Evolutionary conservation across 148 eudicot species (phyloP).

Genomic region (Spergularia marina): DNA sequence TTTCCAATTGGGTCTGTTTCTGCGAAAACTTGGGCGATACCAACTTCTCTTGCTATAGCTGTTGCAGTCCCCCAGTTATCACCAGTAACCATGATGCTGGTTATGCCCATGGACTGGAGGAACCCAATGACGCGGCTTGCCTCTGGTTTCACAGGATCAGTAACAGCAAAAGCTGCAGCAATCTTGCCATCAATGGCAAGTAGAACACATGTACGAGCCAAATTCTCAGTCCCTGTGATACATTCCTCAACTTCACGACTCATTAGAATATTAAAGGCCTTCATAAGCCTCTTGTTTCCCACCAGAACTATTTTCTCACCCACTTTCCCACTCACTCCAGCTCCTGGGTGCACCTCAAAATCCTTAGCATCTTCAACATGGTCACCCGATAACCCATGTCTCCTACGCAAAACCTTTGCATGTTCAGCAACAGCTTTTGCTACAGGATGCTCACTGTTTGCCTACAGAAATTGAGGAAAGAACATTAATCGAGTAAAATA

Average conservation of each 20-base stretch:
- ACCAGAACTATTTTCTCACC: constrained; percentile 63
- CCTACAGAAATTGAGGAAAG: constrained; percentile 40
- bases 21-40: constrained; percentile 73
- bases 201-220: constrained; percentile 82
- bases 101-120: constrained; percentile 68
- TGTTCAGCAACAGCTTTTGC: constrained; percentile 86
- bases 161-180: constrained; percentile 89
- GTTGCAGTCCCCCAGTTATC: constrained; percentile 95
- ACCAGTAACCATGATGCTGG: constrained; percentile 94
- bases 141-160: constrained; percentile 96
- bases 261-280: constrained; percentile 46
- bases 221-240: constrained; percentile 54
- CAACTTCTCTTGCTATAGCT: constrained; percentile 81
- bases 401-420: constrained; percentile 59
- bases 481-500: background rate
- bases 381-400: constrained; percentile 37
- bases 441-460: constrained; percentile 92
- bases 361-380: constrained; percentile 61
- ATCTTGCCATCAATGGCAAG: constrained; percentile 72
- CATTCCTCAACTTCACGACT: constrained; percentile 55
- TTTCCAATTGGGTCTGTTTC: constrained; percentile 92
- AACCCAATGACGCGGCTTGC: constrained; percentile 65
- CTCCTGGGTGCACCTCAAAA: constrained; percentile 91
- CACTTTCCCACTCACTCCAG: constrained; percentile 87
- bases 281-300: constrained; percentile 90